Conservation (phyloP, 139 green algal genomes). For the Micractinium conductrix region DNA sequence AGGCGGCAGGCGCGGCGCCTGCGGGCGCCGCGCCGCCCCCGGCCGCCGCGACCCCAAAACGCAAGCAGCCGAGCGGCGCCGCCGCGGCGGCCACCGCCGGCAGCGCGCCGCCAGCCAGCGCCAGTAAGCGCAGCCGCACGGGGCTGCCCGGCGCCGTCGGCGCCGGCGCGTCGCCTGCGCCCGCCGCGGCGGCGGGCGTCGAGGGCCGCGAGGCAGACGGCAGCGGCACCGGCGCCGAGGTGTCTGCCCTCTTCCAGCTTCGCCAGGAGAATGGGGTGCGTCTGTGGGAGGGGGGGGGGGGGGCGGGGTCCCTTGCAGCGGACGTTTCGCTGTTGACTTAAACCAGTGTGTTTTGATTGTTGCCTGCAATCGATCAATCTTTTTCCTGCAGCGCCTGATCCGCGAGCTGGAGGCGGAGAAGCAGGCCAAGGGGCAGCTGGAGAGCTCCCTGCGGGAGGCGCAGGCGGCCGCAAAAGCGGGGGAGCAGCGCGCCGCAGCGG, state of each 20-base stretch:
- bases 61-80: constrained; percentile 12
- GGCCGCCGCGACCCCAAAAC: neutral
- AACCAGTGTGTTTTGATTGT: too few species aligned
- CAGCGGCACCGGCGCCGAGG: neutral
- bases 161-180: neutral
- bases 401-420: neutral
- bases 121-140: constrained; percentile 5
- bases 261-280: neutral
- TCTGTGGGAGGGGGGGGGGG: neutral
- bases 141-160: neutral
- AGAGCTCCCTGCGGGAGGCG: neutral
- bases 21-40: neutral
- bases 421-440: neutral
- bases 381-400: neutral
- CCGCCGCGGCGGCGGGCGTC: neutral
- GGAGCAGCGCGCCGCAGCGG: neutral
- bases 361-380: too few species aligned
- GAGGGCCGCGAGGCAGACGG: neutral
- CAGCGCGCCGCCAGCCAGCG: neutral
- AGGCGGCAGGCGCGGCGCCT: neutral
- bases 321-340: neutral
- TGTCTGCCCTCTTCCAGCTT: neutral
- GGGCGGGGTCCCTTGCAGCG: neutral
- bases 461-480: neutral
- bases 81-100: neutral